Base-by-base conservation (phyloP, 345 rosid species). In the Citrus inodora region DNA sequence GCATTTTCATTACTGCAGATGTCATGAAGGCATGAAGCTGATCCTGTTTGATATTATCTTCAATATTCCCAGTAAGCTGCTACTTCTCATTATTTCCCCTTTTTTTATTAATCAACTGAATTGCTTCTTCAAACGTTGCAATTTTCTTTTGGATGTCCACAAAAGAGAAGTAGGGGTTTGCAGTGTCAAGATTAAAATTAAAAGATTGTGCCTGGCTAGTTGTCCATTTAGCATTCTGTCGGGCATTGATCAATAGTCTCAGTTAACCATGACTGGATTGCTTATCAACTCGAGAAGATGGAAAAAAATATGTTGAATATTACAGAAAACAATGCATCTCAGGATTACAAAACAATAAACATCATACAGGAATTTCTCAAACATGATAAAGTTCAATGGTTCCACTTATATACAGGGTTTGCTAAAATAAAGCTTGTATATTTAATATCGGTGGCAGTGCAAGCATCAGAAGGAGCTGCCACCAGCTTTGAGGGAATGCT, bases 381-480 rank as follows among this genome's bases (percentile, higher is more conserved):
- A 42, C 58, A 42, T 69, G 21, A 42, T 38, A 7, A 17, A 67
- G 16, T 67, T 38, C 27, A 21, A 65, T 6, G 30, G 3, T 40
- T 13, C 56, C 25, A 28, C 46, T 58, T 8, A 42, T 32, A 33
- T 37, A 71, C 61, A 56, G 74, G 46, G 9, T 42, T 56, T 72
- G 76, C 74, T 83, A 80, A 67, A 79, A 25, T 53, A 74, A 71
- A 48, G 73, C 10, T 21, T 73, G 82, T 37, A 75, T 42, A 55
- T 76, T 35, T 27, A 69, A 75, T 66, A 55, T 27, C 28, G 81
- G 27, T 7, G 86, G 72, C 37, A 81, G 55, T 7, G 77, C 33
- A 21, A 84, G 74, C 83, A 77, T 73, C 69, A 27, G 82, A 59
- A 74, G 35, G 68, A 61, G 68, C 6, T 69, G 55, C 89, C 83